These are phyloP conservation scores for Nyssa sinensis DNA, from an alignment of 148 eudicot species.

Conservation along the genomic window DNA sequence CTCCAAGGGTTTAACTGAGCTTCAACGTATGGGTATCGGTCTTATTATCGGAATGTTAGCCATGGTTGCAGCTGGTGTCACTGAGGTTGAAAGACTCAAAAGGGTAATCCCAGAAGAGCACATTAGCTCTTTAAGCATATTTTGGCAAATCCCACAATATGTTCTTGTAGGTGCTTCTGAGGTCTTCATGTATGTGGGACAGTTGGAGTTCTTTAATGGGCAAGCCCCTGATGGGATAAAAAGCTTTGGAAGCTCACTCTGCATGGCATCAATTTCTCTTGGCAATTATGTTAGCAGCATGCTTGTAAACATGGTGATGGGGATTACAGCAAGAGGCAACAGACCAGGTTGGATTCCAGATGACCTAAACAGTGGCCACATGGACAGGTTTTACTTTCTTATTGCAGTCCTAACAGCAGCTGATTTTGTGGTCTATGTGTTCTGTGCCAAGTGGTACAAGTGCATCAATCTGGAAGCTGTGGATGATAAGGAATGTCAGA, in stretches of 20 bases:
- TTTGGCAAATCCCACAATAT: constrained; percentile 94
- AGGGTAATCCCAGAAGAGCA: constrained; percentile 25
- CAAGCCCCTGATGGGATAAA: constrained; percentile 96
- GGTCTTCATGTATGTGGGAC: constrained; percentile 92
- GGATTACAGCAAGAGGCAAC: constrained; percentile 39
- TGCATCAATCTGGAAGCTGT: constrained; percentile 34
- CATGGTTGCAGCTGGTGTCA: constrained; percentile 73
- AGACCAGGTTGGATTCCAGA: constrained; percentile 75
- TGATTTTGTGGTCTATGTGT: constrained; percentile 50
- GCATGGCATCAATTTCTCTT: constrained; percentile 89
- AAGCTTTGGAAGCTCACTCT: constrained; percentile 85
- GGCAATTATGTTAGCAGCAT: constrained; percentile 76
- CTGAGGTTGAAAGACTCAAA: constrained; percentile 58
- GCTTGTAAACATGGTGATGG: constrained; percentile 71
- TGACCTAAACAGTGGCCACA: constrained; percentile 65
- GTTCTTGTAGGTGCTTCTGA: constrained; percentile 80
- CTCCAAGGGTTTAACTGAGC: constrained; percentile 79
- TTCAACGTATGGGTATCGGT: constrained; percentile 86
- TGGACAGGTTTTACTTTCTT: constrained; percentile 80
- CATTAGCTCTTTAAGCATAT: constrained; percentile 50
- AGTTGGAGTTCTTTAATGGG: constrained; percentile 78
- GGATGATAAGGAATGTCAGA: neutral
- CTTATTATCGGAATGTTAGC: constrained; percentile 69
- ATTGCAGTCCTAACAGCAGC: constrained; percentile 45
- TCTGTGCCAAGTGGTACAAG: constrained; percentile 70